phyloP scores from a whole-genome alignment of 768 basidiomycete genomes.

The Termitomyces sp. region DNA sequence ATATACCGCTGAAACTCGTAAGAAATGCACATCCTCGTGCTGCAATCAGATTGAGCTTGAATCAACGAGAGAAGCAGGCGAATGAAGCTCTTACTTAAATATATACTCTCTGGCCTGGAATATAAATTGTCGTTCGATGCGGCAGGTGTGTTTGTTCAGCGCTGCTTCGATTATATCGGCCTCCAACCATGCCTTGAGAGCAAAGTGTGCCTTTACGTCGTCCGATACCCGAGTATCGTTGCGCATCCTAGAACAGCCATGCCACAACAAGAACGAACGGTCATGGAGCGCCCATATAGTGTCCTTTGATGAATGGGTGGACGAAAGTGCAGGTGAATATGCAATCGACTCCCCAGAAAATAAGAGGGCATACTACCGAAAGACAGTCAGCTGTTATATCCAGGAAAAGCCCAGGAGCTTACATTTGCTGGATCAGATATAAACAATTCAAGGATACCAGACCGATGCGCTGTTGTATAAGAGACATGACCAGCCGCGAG shows the following conservation, averaged over 20 bases:
- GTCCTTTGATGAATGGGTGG: conserved; percentile 45
- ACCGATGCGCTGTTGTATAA: conserved; percentile 46
- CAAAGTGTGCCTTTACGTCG: conserved; percentile 57
- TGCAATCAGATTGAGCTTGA: conserved; percentile 23
- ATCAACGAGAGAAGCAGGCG: background rate
- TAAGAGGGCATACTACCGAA: conserved; percentile 58
- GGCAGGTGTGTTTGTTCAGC: conserved; percentile 62
- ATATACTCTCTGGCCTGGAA: conserved; percentile 71
- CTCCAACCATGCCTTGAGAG: conserved; percentile 66
- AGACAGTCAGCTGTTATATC: background rate
- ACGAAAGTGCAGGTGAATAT: conserved; percentile 26
- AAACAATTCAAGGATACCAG: conserved; percentile 44
- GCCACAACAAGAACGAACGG: conserved; percentile 69
- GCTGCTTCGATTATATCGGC: conserved; percentile 63
- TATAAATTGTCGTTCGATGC: conserved; percentile 62
- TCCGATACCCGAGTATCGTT: conserved; percentile 37
- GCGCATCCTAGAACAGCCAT: conserved; percentile 64
- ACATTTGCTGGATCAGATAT: conserved; percentile 67
- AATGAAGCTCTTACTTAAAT: conserved; percentile 57
- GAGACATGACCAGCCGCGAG: conserved; percentile 63
- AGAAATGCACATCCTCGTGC: conserved; percentile 67
- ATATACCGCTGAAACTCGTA: conserved; percentile 66
- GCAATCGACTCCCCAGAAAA: conserved; percentile 69
- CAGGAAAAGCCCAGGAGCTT: conserved; percentile 22
- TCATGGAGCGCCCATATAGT: conserved; percentile 76